Evolutionary conservation across 192 early-diverging fungal species (phyloP).

Genomic region (Thamnidium elegans): DNA sequence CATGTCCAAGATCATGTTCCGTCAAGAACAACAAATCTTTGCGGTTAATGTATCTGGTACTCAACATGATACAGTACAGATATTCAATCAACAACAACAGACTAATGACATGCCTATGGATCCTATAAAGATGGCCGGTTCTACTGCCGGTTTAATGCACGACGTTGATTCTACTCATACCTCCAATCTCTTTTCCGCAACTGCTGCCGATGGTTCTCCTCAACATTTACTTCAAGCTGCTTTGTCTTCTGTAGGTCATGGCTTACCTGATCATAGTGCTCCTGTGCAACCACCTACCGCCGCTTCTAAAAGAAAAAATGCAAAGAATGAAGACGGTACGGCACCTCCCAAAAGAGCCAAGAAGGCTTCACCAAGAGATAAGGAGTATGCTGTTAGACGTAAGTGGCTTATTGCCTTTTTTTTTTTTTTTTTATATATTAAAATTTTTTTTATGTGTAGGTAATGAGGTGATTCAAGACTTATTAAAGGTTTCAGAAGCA

Average conservation of each 20-base stretch:
- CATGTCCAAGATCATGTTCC: conserved; percentile 33
- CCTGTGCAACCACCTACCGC: not conserved
- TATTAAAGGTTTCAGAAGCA: conserved; percentile 23
- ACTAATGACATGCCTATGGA: not conserved
- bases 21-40: conserved; percentile 35
- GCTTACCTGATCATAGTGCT: not conserved
- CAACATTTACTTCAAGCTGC: conserved; percentile 20
- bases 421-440: no score
- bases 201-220: conserved; percentile 2
- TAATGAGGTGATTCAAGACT: conserved; percentile 28
- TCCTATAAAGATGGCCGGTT: not conserved
- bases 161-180: conserved; percentile 11
- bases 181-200: conserved; percentile 12
- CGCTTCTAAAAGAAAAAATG: not conserved
- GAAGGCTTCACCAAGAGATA: conserved; percentile 24
- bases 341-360: conserved; percentile 17
- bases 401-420: not conserved
- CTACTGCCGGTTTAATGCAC: conserved; percentile 10
- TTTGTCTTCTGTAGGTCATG: conserved; percentile 11
- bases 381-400: conserved; percentile 33
- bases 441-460: conserved; percentile 10
- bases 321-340: not conserved
- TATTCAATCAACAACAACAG: conserved; percentile 5
- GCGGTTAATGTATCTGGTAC: conserved; percentile 33
- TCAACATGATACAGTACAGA: conserved; percentile 22